Evolutionary conservation across 2,329 filamentous ascomycete species (phyloP).

Genomic region (Xylariales sp.): DNA sequence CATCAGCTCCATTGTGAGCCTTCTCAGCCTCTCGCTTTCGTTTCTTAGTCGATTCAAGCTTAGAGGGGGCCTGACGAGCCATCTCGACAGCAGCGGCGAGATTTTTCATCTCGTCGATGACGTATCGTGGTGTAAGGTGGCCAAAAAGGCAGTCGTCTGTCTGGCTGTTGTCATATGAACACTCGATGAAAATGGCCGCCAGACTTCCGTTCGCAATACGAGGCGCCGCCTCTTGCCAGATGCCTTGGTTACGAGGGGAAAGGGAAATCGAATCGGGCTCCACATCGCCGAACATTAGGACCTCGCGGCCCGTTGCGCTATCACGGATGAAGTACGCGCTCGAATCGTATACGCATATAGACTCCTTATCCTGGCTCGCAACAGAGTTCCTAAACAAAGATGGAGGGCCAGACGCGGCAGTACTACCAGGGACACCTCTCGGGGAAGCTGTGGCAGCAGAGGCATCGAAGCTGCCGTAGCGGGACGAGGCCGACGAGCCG

Average conservation of each 20-base stretch:
- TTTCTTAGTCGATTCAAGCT: conserved; percentile 67
- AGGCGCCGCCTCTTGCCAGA: conserved; percentile 90
- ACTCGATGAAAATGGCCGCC: conserved; percentile 91
- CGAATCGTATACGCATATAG: conserved; percentile 81
- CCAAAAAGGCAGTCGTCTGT: conserved; percentile 84
- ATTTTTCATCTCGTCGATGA: conserved; percentile 80
- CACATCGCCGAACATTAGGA: conserved; percentile 95
- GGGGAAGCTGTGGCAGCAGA: conserved; percentile 42
- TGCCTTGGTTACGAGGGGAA: conserved; percentile 79
- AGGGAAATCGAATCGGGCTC: conserved; percentile 90
- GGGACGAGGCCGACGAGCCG: conserved; percentile 66
- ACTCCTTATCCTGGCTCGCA: conserved; percentile 55
- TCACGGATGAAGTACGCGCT: conserved; percentile 95
- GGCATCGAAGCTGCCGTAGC: conserved; percentile 62
- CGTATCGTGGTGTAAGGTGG: conserved; percentile 84
- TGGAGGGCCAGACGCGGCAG: conserved; percentile 43
- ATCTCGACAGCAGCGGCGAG: conserved; percentile 78
- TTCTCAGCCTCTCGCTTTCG: conserved; percentile 68
- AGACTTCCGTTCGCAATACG: conserved; percentile 81
- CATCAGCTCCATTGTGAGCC: conserved; percentile 33
- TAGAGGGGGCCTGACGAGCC: conserved; percentile 56
- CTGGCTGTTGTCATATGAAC: conserved; percentile 87
- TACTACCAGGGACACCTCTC: conserved; percentile 42
- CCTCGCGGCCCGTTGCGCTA: conserved; percentile 74
- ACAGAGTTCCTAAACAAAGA: conserved; percentile 48